Evolutionary conservation across 208 protist genomes (phyloP).

Genomic region (Polymyxa betae): DNA sequence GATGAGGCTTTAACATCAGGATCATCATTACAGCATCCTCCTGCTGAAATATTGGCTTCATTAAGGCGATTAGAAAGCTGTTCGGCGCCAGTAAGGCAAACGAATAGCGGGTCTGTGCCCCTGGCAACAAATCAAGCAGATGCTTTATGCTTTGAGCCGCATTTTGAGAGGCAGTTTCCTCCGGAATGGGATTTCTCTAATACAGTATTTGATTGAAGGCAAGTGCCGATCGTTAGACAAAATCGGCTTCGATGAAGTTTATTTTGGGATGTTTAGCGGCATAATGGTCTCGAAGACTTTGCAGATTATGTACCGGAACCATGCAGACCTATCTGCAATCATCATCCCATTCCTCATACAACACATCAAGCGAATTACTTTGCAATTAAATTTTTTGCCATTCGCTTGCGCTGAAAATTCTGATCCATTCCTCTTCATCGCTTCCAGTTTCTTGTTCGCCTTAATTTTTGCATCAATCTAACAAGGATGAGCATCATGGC

Average conservation of each 20-base stretch:
- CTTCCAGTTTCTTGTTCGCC: conserved; percentile 14
- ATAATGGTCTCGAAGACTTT: conserved; percentile 43
- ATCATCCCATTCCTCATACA: background rate
- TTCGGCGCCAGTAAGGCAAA: too few species aligned
- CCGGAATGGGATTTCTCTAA: too few species aligned
- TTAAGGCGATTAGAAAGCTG: too few species aligned
- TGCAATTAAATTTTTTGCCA: conserved; percentile 50
- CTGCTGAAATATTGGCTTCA: background rate
- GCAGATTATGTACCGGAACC: conserved; percentile 32
- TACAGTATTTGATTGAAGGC: too few species aligned
- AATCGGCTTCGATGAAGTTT: background rate
- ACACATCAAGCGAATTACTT: background rate
- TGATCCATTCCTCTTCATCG: background rate
- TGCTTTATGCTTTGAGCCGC: too few species aligned
- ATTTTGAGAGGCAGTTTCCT: too few species aligned
- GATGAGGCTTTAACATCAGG: background rate
- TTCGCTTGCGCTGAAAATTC: background rate
- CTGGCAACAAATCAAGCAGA: too few species aligned
- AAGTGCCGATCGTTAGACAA: too few species aligned
- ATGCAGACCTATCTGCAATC: conserved; percentile 18
- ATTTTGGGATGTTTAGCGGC: conserved; percentile 31
- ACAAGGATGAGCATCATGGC: background rate
- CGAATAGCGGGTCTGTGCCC: too few species aligned
- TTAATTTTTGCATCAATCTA: conserved; percentile 29
- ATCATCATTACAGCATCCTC: background rate